Percentiles rank a stretch among this genome's conserved stretches.
Conservation (phyloP, 352 stramenopile species). For the Globisporangium middletonii region DNA sequence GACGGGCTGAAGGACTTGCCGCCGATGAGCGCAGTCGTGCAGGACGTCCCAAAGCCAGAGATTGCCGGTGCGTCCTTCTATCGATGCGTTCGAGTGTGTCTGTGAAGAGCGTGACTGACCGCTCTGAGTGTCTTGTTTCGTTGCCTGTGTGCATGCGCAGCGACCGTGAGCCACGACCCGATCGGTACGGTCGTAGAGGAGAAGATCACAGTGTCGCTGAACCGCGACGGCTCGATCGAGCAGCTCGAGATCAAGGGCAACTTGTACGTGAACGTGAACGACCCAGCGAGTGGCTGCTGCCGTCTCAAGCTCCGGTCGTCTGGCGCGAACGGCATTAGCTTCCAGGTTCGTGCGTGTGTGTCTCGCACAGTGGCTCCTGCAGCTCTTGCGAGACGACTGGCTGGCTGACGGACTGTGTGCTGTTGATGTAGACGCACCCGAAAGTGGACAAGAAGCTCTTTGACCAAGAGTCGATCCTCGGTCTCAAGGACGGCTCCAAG, state of each 20-base stretch:
- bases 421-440: constrained; percentile 47
- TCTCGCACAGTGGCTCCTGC: not conserved
- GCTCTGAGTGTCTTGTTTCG: too few relatives aligned
- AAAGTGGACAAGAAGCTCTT: constrained; percentile 88
- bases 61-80: constrained; percentile 18
- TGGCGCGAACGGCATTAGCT: constrained; percentile 62
- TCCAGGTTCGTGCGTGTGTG: constrained; percentile 31
- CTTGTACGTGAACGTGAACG: constrained; percentile 81
- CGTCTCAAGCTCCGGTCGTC: constrained; percentile 69
- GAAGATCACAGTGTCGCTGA: constrained; percentile 83
- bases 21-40: constrained; percentile 66
- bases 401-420: too few relatives aligned
- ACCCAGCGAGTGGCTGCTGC: constrained; percentile 59
- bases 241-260: constrained; percentile 86
- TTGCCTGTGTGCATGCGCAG: constrained; percentile 3
- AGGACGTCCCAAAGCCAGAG: constrained; percentile 52
- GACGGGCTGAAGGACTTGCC: constrained; percentile 84
- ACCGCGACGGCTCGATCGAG: constrained; percentile 74
- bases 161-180: constrained; percentile 70
- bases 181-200: constrained; percentile 82
- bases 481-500: constrained; percentile 77
- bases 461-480: constrained; percentile 73
- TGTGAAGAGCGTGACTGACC: too few relatives aligned
- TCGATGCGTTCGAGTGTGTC: not conserved
- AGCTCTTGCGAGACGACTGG: too few relatives aligned